Percentiles rank a stretch among this genome's conserved stretches.
These are phyloP conservation scores for Abortiporus biennis DNA, from an alignment of 1,284 basidiomycete species.

Conservation along the genomic window DNA sequence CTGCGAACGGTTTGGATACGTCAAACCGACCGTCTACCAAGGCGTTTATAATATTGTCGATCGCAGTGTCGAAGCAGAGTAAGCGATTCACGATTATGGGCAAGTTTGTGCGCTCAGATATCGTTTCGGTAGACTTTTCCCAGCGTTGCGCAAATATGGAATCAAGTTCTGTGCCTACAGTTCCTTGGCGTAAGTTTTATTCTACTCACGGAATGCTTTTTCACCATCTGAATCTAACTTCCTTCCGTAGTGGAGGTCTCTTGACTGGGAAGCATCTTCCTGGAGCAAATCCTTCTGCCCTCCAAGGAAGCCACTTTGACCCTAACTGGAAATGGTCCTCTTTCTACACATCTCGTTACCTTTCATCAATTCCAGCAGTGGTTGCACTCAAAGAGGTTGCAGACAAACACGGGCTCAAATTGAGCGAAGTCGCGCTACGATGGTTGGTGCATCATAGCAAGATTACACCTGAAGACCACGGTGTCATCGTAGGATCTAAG, in stretches of 20 bases:
- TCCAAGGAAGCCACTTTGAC: conserved; percentile 8
- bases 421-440: conserved; percentile 15
- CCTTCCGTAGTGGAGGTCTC: not conserved
- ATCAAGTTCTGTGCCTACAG: conserved; percentile 58
- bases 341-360: not conserved
- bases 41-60: conserved; percentile 55
- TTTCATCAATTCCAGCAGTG: not conserved
- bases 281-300: not conserved
- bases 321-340: not conserved
- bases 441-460: conserved; percentile 26
- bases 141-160: conserved; percentile 55
- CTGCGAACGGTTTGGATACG: conserved; percentile 46
- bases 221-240: too few relatives aligned
- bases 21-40: conserved; percentile 65
- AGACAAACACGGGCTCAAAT: conserved; percentile 5
- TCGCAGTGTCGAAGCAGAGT: conserved; percentile 19
- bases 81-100: not conserved
- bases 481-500: conserved; percentile 11
- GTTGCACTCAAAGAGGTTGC: not conserved
- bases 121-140: conserved; percentile 43
- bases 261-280: not conserved
- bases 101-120: not conserved
- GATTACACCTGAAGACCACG: conserved; percentile 22
- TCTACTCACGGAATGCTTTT: too few relatives aligned
- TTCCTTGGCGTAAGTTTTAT: conserved; percentile 25